These are phyloP conservation scores for Solanum arcanum DNA, from an alignment of 257 asterid genomes.

Conservation along the genomic window DNA sequence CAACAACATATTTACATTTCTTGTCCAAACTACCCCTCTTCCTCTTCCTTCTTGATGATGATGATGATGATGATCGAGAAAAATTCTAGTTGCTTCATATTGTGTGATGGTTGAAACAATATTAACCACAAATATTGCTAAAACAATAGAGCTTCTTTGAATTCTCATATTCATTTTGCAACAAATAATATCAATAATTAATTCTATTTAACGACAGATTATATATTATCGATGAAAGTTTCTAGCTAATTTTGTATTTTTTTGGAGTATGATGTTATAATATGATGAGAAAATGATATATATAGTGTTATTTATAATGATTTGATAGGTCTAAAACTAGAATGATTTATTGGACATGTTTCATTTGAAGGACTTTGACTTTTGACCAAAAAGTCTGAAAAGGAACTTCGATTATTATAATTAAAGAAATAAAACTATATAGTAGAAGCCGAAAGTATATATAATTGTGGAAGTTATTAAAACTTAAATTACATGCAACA, in stretches of 20 bases:
- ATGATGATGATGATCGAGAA: neutral
- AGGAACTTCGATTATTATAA: neutral
- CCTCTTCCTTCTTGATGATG: neutral
- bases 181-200: neutral
- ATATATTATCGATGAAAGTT: neutral
- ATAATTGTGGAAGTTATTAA: neutral
- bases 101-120: neutral
- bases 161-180: neutral
- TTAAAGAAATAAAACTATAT: neutral
- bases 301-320: neutral
- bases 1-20: neutral
- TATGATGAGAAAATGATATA: neutral
- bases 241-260: neutral
- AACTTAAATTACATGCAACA: neutral
- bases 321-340: neutral
- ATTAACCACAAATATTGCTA: neutral
- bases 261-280: neutral
- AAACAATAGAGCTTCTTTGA: neutral
- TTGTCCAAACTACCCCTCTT: neutral
- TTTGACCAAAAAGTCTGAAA: neutral
- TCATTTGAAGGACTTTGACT: neutral
- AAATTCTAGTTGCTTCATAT: neutral
- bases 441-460: neutral
- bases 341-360: neutral
- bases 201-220: neutral